phyloP scores from a whole-genome alignment of 2,329 filamentous ascomycete species.

The Mycosphaerella sp. region DNA sequence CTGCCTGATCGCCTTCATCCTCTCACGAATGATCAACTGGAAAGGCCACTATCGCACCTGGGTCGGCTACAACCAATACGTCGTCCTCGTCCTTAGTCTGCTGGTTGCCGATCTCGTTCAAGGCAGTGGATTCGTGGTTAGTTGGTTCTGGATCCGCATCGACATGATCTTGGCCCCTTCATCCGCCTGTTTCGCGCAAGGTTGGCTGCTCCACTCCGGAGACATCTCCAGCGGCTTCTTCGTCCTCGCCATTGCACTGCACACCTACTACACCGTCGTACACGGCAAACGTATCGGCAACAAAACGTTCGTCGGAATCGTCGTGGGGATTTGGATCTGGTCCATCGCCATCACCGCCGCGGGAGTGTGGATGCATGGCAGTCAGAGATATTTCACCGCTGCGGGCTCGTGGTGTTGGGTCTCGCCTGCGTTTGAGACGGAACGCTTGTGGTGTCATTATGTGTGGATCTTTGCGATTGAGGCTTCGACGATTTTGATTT shows the following conservation, averaged over 20 bases:
- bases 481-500: constrained; percentile 48
- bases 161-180: constrained; percentile 51
- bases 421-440: constrained; percentile 46
- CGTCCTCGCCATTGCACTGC: constrained; percentile 58
- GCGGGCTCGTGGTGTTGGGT: constrained; percentile 62
- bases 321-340: constrained; percentile 53
- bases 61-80: constrained; percentile 54
- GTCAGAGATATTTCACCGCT: constrained; percentile 51
- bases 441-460: constrained; percentile 51
- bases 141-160: constrained; percentile 51
- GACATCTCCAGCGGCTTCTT: constrained; percentile 62
- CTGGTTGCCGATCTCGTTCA: constrained; percentile 63
- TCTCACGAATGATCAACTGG: constrained; percentile 29
- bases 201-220: constrained; percentile 62
- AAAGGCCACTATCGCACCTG: constrained; percentile 29
- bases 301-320: constrained; percentile 44
- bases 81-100: constrained; percentile 63
- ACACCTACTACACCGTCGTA: constrained; percentile 60
- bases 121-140: constrained; percentile 57
- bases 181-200: constrained; percentile 56
- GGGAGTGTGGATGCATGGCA: constrained; percentile 41
- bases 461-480: constrained; percentile 57
- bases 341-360: constrained; percentile 53
- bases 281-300: constrained; percentile 49
- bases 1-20: constrained; percentile 29